Evolutionary conservation across 352 stramenopile genomes (phyloP), one percentile per base, ranked within the genome.

Genomic region (Pythium insidiosum): DNA sequence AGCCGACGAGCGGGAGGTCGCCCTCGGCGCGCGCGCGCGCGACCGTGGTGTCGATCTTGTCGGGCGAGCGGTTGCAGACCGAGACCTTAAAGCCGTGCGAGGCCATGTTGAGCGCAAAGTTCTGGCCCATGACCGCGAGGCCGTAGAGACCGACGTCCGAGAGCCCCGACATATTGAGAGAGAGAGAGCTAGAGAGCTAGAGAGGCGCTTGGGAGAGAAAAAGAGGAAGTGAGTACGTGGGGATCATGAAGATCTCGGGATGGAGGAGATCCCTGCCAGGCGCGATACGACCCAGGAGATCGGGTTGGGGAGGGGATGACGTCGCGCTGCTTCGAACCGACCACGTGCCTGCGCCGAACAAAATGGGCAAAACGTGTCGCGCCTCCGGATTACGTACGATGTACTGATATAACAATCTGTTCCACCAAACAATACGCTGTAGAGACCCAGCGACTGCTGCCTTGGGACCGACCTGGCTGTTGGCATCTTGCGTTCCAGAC

Each of bases 91-190:
- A 99, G 58, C 96, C 96, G 58, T 99, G 91, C 43, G 83, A 88
- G 5, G 95, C 96, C 81, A 99, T 98, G 83, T 99, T 99, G 34
- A 99, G 83, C 18, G 96, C 97, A 61, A 99, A 98, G 74, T 99
- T 99, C 74, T 99, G 94, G 50, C 97, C 93, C 93, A 98, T 98
- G 48, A 97, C 89, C 53, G 84, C 88, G 47, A 97, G 63, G 46
- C 90, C 89, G 73, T 84, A 95, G 53, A 95, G 83, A 46, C 86
- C 88, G 55, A 96, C 69, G 55, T 92, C 69, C 41, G 73, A 83
- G 55, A 92, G 68, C 35, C 78, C 47, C 53, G 74, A 56, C 75
- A 88, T 85, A 12, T 25, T 52, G 43, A 37, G 36, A 34, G 19
- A 36, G 26, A 29, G 28, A 29, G 35, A 23, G 38, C 20, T 46